Percentiles rank a stretch among this genome's conserved stretches.
phyloP scores from a whole-genome alignment of 306 rosid genomes.

The Corylus avellana region DNA sequence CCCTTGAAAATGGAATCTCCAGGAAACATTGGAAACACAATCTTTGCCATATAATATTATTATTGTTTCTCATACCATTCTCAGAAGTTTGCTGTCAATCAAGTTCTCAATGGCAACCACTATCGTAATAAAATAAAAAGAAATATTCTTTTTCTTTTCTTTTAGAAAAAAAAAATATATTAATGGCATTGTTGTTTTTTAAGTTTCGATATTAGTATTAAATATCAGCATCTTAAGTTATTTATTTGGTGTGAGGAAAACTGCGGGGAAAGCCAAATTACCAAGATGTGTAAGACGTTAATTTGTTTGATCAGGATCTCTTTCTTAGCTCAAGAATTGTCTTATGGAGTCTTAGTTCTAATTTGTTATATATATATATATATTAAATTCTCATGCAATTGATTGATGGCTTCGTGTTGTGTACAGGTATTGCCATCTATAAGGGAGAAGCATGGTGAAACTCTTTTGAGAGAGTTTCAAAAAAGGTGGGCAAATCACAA shows the following conservation, averaged over 20 bases:
- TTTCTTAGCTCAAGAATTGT: not conserved
- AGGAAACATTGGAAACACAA: not conserved
- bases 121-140: not conserved
- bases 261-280: not conserved
- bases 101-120: not conserved
- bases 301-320: not conserved
- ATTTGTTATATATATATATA: not conserved
- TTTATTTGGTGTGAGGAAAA: not conserved
- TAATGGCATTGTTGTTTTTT: not conserved
- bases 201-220: not conserved
- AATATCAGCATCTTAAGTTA: not conserved
- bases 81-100: not conserved
- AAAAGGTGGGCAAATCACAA: constrained; percentile 84
- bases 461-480: constrained; percentile 66
- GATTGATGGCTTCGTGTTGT: not conserved
- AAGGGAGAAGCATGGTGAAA: constrained; percentile 65
- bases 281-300: not conserved
- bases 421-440: constrained; percentile 73
- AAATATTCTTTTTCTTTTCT: not conserved
- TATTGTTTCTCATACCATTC: not conserved
- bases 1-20: not conserved
- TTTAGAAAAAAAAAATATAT: not conserved
- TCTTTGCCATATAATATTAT: not conserved
- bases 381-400: not conserved
- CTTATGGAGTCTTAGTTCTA: not conserved